Percentiles rank a stretch among this genome's conserved stretches.
phyloP scores from a whole-genome alignment of 192 early-diverging fungal genomes.

The Coemansia sp. region DNA sequence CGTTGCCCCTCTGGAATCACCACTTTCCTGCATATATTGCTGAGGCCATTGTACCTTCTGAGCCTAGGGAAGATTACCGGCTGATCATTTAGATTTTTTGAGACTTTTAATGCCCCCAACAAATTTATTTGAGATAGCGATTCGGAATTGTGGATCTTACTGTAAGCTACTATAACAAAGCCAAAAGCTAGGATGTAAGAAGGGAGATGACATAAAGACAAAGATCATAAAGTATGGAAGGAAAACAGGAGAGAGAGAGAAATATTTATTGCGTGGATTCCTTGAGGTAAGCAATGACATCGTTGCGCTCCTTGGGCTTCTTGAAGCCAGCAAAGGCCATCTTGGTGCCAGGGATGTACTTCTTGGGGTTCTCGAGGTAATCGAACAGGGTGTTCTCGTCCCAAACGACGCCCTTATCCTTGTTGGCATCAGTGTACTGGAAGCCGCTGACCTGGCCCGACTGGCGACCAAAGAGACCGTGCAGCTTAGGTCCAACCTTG shows the following conservation, averaged over 20 bases:
- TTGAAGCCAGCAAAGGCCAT: slow-evolving; percentile 91
- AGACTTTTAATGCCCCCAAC: too few relatives aligned
- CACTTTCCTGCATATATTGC: too few relatives aligned
- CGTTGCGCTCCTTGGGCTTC: slow-evolving; percentile 72
- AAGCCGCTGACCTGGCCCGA: slow-evolving; percentile 84
- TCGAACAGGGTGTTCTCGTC: slow-evolving; percentile 86
- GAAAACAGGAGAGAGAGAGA: not conserved
- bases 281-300: slow-evolving; percentile 92
- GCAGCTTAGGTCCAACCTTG: slow-evolving; percentile 96
- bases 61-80: too few relatives aligned
- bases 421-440: slow-evolving; percentile 93
- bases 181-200: too few relatives aligned
- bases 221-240: not conserved
- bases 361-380: slow-evolving; percentile 99
- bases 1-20: too few relatives aligned
- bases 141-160: too few relatives aligned
- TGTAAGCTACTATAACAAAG: too few relatives aligned
- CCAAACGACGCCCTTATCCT: slow-evolving; percentile 84
- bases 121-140: too few relatives aligned
- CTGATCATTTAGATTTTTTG: too few relatives aligned
- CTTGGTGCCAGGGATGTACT: slow-evolving; percentile 93
- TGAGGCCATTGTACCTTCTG: too few relatives aligned
- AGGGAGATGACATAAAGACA: not conserved
- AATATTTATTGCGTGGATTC: slow-evolving; percentile 37
- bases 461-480: slow-evolving; percentile 87